Conservation (phyloP, 306 rosid genomes). For the Quillaja saponaria region DNA sequence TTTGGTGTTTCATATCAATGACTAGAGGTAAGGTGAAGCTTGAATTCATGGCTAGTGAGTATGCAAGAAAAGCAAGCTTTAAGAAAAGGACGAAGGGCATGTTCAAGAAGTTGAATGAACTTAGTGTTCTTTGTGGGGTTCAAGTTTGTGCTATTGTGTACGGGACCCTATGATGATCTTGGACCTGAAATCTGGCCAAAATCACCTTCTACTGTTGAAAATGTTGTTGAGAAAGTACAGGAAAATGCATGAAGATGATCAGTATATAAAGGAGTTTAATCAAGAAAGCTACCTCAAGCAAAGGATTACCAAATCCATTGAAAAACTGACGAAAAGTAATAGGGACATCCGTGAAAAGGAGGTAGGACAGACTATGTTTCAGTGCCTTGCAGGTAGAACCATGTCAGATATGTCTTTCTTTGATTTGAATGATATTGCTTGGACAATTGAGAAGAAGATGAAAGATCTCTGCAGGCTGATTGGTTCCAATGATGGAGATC, state of each 20-base stretch:
- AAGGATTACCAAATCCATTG: slow-evolving; percentile 27
- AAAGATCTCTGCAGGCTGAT: slow-evolving; percentile 25
- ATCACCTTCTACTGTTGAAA: slow-evolving; percentile 29
- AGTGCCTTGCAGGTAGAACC: slow-evolving; percentile 12
- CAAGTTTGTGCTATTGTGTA: slow-evolving; percentile 57
- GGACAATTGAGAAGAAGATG: slow-evolving; percentile 31
- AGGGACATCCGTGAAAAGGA: slow-evolving; percentile 35
- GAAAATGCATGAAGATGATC: slow-evolving; percentile 39
- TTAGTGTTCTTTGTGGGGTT: slow-evolving; percentile 56
- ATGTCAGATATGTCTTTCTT: slow-evolving; percentile 22
- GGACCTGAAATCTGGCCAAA: slow-evolving; percentile 54
- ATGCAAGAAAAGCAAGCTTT: slow-evolving; percentile 55
- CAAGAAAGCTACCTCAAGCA: slow-evolving; percentile 34
- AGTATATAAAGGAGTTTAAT: slow-evolving; percentile 39
- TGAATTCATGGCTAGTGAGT: slow-evolving; percentile 35
- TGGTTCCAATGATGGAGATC: background rate
- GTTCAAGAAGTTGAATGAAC: slow-evolving; percentile 54
- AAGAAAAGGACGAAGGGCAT: slow-evolving; percentile 69
- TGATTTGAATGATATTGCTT: slow-evolving; percentile 36
- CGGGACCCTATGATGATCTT: slow-evolving; percentile 45
- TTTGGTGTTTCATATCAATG: slow-evolving; percentile 32
- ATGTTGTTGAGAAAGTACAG: slow-evolving; percentile 27
- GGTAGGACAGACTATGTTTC: slow-evolving; percentile 28
- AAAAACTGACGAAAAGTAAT: slow-evolving; percentile 30
- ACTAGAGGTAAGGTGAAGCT: slow-evolving; percentile 57